Conservation (phyloP, 1,139 yeast species). For the Magnusiomyces paraingens region DNA sequence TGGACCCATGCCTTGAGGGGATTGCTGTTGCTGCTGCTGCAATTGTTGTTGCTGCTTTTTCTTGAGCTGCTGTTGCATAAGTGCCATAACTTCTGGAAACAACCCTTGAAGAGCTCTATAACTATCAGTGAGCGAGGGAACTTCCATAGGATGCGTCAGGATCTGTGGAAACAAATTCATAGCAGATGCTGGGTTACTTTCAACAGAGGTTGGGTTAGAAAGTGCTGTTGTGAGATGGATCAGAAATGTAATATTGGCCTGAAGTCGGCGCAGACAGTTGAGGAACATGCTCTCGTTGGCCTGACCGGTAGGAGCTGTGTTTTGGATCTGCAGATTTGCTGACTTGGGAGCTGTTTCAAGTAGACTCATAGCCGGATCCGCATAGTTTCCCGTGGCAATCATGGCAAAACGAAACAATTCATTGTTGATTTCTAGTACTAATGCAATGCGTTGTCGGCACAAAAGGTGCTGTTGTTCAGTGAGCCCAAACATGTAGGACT, state of each 20-base stretch:
- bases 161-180: slow-evolving; percentile 22
- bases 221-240: background rate
- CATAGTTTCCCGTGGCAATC: slow-evolving; percentile 18
- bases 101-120: slow-evolving; percentile 27
- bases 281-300: slow-evolving; percentile 20
- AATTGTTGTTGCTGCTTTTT: slow-evolving; percentile 18
- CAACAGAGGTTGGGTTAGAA: background rate
- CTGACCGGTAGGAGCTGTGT: background rate
- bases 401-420: slow-evolving; percentile 29
- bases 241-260: slow-evolving; percentile 30
- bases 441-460: slow-evolving; percentile 24
- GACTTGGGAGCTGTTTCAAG: background rate
- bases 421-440: slow-evolving; percentile 30
- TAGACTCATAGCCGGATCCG: slow-evolving; percentile 4
- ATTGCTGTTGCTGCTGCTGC: slow-evolving; percentile 17
- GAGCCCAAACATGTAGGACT: background rate
- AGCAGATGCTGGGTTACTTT: background rate
- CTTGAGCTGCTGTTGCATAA: slow-evolving; percentile 9
- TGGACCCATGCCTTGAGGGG: slow-evolving; percentile 4
- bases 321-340: background rate
- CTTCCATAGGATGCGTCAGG: slow-evolving; percentile 24
- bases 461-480: slow-evolving; percentile 15
- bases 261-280: slow-evolving; percentile 31
- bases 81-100: slow-evolving; percentile 27
- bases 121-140: slow-evolving; percentile 26